phyloP scores from a whole-genome alignment of 192 early-diverging fungal genomes.

The Gryganskiella cystojenkinii region DNA sequence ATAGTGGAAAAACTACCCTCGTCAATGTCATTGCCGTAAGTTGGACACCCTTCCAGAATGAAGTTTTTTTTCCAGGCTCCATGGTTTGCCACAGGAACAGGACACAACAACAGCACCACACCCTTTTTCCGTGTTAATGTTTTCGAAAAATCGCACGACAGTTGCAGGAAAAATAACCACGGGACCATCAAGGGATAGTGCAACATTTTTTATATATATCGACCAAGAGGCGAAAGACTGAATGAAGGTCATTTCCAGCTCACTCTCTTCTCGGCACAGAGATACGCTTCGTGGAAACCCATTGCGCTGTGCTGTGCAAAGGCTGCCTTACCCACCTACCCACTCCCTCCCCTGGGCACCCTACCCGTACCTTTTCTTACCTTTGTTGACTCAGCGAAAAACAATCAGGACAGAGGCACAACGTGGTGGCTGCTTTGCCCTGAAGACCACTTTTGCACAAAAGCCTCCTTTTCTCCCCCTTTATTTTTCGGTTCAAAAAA shows the following conservation, averaged over 20 bases:
- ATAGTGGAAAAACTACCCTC: slow-evolving; percentile 88
- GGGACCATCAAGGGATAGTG: too few relatives aligned
- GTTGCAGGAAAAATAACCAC: too few relatives aligned
- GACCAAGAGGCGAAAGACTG: too few relatives aligned
- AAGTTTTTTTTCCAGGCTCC: not conserved
- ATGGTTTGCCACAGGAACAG: not conserved
- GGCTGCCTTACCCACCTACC: not conserved
- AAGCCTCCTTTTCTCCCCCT: not conserved
- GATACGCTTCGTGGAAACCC: not conserved
- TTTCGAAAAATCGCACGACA: too few relatives aligned
- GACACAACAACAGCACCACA: not conserved
- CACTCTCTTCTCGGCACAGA: too few relatives aligned
- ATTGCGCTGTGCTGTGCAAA: not conserved
- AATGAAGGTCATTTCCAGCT: too few relatives aligned
- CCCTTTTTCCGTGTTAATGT: too few relatives aligned
- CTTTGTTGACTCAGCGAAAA: not conserved
- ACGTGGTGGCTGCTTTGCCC: not conserved
- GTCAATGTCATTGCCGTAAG: slow-evolving; percentile 88
- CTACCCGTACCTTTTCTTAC: slow-evolving; percentile 1
- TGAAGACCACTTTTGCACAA: not conserved
- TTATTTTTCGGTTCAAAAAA: not conserved
- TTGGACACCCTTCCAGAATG: slow-evolving; percentile 2
- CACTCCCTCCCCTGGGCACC: not conserved
- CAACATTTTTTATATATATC: too few relatives aligned
- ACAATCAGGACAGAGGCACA: not conserved